A percentile compares a stretch with the other conserved stretches of the same genome.
phyloP scores from a whole-genome alignment of 2,329 filamentous ascomycete genomes.

The Beauveria scarabaeidicola region DNA sequence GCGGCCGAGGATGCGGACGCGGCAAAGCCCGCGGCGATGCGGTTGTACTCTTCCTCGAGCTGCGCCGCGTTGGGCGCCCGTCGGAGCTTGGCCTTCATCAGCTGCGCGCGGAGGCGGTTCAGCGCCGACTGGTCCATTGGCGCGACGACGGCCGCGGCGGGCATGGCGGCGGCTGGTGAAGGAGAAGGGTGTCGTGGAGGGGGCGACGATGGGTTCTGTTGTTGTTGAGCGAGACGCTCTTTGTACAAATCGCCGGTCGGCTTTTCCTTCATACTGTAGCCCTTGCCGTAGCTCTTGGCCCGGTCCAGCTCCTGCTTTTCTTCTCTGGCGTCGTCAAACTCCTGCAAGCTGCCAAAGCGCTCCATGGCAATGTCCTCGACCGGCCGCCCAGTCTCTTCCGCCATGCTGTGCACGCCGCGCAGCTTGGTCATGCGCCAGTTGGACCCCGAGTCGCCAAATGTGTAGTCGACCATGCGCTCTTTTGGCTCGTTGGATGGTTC shows the following conservation, averaged over 20 bases:
- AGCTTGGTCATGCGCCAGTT: conserved; percentile 97
- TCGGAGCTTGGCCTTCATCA: conserved; percentile 91
- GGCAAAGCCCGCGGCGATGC: conserved; percentile 55
- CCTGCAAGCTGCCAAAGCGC: conserved; percentile 68
- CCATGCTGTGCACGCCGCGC: conserved; percentile 71
- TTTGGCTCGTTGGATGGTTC: conserved; percentile 30
- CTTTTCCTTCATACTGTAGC: conserved; percentile 76
- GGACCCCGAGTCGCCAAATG: conserved; percentile 80
- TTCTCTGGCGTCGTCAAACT: conserved; percentile 88
- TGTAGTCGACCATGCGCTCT: conserved; percentile 59
- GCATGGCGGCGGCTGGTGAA: conserved; percentile 14
- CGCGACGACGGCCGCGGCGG: conserved; percentile 10
- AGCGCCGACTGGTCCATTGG: conserved; percentile 67
- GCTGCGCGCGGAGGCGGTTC: conserved; percentile 83
- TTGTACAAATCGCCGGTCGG: conserved; percentile 80
- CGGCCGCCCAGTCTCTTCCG: conserved; percentile 61
- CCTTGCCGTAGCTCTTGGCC: conserved; percentile 71
- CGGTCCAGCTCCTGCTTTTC: conserved; percentile 87
- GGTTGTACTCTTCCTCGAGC: conserved; percentile 78
- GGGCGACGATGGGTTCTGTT: conserved; percentile 27
- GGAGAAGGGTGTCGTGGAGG: conserved; percentile 29
- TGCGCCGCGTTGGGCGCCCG: conserved; percentile 65
- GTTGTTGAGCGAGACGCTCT: conserved; percentile 59
- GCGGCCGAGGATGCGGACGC: conserved; percentile 53
- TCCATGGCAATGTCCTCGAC: conserved; percentile 79